A percentile compares a stretch with the other conserved stretches of the same genome.
phyloP scores from a whole-genome alignment of 768 basidiomycete species.

The Pluteus cervinus region DNA sequence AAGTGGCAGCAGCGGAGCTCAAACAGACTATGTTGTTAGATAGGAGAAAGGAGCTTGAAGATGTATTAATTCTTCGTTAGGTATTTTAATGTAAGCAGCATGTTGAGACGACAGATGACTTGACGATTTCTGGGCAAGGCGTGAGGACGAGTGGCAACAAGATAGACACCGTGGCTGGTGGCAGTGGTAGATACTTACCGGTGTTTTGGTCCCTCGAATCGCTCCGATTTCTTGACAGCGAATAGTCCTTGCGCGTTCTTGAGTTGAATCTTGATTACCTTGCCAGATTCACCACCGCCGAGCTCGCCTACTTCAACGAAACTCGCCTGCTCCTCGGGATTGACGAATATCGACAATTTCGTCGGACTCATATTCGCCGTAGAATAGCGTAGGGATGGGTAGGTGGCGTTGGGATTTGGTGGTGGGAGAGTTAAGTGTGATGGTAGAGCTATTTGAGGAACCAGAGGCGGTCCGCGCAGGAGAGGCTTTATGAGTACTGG shows the following conservation, averaged over 20 bases:
- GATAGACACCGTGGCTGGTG: no score
- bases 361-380: constrained; percentile 32
- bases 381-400: constrained; percentile 15
- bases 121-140: no score
- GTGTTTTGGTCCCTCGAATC: constrained; percentile 86
- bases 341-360: constrained; percentile 51
- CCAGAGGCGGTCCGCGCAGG: constrained; percentile 50
- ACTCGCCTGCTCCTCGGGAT: constrained; percentile 75
- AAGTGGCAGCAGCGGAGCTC: no score
- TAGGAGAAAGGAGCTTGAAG: no score
- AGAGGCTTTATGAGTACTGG: constrained; percentile 28
- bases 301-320: constrained; percentile 74
- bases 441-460: constrained; percentile 48
- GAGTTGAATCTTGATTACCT: constrained; percentile 79
- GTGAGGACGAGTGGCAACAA: no score
- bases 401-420: constrained; percentile 15
- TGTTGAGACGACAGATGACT: no score
- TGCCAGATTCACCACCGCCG: constrained; percentile 91
- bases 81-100: no score
- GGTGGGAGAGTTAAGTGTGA: constrained; percentile 32
- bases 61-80: no score
- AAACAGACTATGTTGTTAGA: no score
- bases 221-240: constrained; percentile 93
- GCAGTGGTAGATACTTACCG: no score
- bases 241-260: constrained; percentile 58